Conservation (phyloP, 2,329 filamentous ascomycete species). For the Geosmithia morbida region DNA sequence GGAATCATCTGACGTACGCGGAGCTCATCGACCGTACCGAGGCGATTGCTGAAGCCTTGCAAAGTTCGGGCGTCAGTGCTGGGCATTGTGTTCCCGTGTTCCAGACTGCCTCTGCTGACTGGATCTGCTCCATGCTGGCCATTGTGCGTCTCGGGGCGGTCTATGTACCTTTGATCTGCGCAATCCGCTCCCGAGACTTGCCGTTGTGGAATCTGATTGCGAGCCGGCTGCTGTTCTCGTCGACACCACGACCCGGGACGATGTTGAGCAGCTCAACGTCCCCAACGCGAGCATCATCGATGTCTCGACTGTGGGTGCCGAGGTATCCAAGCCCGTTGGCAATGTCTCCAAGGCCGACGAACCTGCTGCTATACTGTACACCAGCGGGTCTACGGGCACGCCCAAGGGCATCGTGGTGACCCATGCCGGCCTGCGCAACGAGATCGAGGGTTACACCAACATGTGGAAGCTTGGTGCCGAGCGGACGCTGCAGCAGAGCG, state of each 20-base stretch:
- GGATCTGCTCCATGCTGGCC: slow-evolving; percentile 22
- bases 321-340: not conserved
- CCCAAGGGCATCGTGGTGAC: slow-evolving; percentile 24
- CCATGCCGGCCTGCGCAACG: slow-evolving; percentile 12
- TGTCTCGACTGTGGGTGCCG: slow-evolving; percentile 1
- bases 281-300: slow-evolving; percentile 3
- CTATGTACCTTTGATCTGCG: slow-evolving; percentile 25
- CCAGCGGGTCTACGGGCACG: slow-evolving; percentile 12
- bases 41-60: slow-evolving; percentile 12
- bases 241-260: slow-evolving; percentile 4
- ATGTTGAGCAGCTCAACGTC: slow-evolving; percentile 1
- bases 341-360: not conserved
- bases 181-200: slow-evolving; percentile 14
- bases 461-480: slow-evolving; percentile 9
- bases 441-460: slow-evolving; percentile 8
- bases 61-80: not conserved
- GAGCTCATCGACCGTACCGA: slow-evolving; percentile 16
- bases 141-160: slow-evolving; percentile 20
- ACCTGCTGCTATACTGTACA: slow-evolving; percentile 13
- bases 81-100: slow-evolving; percentile 21
- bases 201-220: slow-evolving; percentile 12
- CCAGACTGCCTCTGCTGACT: slow-evolving; percentile 18
- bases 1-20: slow-evolving; percentile 16
- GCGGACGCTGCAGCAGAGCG: slow-evolving; percentile 17
- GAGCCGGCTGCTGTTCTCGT: slow-evolving; percentile 6